Base-by-base conservation (phyloP, 257 asterid species). In the Solanum arcanum region DNA sequence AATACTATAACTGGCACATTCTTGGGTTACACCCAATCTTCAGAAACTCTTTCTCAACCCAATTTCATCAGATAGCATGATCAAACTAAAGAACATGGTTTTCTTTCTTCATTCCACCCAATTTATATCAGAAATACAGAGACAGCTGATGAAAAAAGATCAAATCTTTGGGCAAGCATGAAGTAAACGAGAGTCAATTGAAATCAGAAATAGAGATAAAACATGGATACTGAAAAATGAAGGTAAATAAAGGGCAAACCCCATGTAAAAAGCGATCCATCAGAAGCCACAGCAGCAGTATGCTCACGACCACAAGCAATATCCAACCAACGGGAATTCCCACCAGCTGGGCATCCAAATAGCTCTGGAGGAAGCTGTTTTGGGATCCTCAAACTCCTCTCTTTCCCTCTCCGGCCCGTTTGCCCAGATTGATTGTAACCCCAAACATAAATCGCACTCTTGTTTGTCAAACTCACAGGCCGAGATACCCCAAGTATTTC, bases 371-470 rank as follows among this genome's bases (percentile, higher is more conserved):
- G 94, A 39, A 97, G 96, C 91, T 94, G 97, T 88, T 92, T 89
- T 14, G 99, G 99, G 62, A 97, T 91, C 88, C 99, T 90, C 86
- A 97, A 86, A 69, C 86, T 91, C 47, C 89, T 90, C 66, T 93
- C 98, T 68, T 93, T 75, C 13, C 90, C 92, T 87, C 86, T 89
- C 86, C 98, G 92, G 56, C 98, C 99, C 77, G 99, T 97, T 91
- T 97, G 99, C 27, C 99, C 99, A 13, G 98, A 94, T 10, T 94
- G 95, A 84, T 97, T 97, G 90, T 97, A 97, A 39, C 98, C 98
- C 98, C 98, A 97, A 2, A 84, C 92, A 87, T 97, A 95, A 20
- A 97, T 92, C 10, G 97, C 98, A 88, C 97, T 97, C 94, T 94
- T 97, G 13, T 95, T 95, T 60, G 98, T 93, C 78, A 92, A 68